These are phyloP conservation scores for Cryptococcus sp. DNA, from an alignment of 1,284 basidiomycete genomes.

Conservation along the genomic window DNA sequence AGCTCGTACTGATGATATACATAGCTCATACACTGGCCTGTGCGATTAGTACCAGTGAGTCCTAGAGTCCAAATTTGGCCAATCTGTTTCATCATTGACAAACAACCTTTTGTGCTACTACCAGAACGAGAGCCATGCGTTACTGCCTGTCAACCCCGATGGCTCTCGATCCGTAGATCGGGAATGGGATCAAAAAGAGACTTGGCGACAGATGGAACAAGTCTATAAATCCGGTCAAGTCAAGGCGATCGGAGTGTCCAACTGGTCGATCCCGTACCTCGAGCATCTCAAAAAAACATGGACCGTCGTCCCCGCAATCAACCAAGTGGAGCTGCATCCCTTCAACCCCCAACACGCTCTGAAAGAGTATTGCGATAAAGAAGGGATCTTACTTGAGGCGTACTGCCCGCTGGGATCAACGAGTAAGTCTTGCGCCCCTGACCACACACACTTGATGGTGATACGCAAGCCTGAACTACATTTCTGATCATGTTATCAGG, in stretches of 20 bases:
- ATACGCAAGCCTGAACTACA: no score
- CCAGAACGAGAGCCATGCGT: conserved; percentile 55
- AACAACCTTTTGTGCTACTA: no score
- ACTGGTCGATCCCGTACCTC: conserved; percentile 47
- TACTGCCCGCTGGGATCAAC: conserved; percentile 83
- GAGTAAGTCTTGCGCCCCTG: conserved; percentile 37
- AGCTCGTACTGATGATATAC: no score
- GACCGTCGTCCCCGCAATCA: conserved; percentile 66
- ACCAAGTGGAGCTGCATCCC: conserved; percentile 71
- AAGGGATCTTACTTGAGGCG: conserved; percentile 73
- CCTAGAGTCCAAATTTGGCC: no score
- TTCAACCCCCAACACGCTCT: conserved; percentile 70
- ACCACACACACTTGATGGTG: no score
- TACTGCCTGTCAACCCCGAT: conserved; percentile 67
- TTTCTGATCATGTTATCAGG: no score
- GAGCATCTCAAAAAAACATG: conserved; percentile 59
- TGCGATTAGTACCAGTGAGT: conserved; percentile 63
- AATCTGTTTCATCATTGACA: no score
- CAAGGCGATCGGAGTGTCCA: conserved; percentile 68
- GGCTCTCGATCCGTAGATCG: conserved; percentile 68
- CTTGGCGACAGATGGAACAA: conserved; percentile 81
- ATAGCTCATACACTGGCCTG: conserved; percentile 75
- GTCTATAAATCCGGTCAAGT: conserved; percentile 67
- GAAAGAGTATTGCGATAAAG: conserved; percentile 65
- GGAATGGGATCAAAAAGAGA: conserved; percentile 67